Base-by-base conservation (phyloP, 176 grass and related monocot species). In the Avena eriantha region DNA sequence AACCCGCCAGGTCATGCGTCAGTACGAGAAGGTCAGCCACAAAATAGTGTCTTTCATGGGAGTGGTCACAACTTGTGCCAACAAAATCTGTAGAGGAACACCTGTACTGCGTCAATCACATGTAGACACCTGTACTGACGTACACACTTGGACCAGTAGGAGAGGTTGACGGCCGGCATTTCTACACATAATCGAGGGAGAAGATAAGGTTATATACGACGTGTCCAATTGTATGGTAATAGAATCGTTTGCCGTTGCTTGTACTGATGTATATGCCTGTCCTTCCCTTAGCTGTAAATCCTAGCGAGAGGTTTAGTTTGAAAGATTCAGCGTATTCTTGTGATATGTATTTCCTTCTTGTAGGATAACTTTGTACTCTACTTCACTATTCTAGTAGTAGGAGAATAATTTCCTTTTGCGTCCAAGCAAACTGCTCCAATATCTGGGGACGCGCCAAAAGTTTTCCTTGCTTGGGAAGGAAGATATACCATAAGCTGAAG, bases 161-260 rank as follows among this genome's bases (percentile, higher is more conserved):
- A 75, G 54, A 76, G 41, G 81, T 71, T 31, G 24, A 31, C 15
- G 3, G 1, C 8, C 15, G 3, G 1, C 8, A 71, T 54, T 45
- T 71, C 16, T 43, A 61, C 79, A 12, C 35, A 51, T 43, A 9
- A 48, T 63, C 50, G 0, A 9, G 43, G 16, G 18, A 39, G 24
- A 78, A 49, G 89, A 84, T 84, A 87, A 90, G 47, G 74, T 80
- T 68, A 11, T 22, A 24, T 78, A 78, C 11, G 73, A 24, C 35
- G 46, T 76, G 48, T 68, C 58, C 69, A 66, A 45, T 17, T 56
- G 70, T 23, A n/a, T 67, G n/a, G 15, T 68, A 39, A 35, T 15
- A 41, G 39, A 65, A 7, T 74, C 48, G 21, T 43, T 55, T 24
- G 7, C 7, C 18, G 33, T 65, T 86, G 77, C 54, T 54, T 79